Conservation (phyloP, 805 yeast species). For the Zygoascus biomembranicola region DNA sequence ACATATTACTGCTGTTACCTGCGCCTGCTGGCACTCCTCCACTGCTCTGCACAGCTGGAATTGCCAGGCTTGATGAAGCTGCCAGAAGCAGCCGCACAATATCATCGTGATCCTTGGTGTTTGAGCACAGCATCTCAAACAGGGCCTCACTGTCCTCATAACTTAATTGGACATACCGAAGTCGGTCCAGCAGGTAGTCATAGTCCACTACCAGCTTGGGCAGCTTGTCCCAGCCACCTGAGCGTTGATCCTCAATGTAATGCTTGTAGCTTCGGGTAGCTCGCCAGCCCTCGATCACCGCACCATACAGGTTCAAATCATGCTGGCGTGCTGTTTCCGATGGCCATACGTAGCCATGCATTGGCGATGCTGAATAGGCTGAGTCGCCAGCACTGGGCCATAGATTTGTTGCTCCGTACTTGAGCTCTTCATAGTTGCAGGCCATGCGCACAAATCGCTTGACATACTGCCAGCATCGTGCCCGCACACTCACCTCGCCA, state of each 20-base stretch:
- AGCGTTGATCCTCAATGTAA: conserved; percentile 18
- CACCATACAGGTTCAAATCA: conserved; percentile 19
- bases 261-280: conserved; percentile 19
- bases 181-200: conserved; percentile 23
- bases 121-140: conserved; percentile 18
- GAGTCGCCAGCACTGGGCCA: conserved; percentile 16
- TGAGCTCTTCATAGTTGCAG: conserved; percentile 20
- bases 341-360: conserved; percentile 28
- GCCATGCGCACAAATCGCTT: conserved; percentile 23
- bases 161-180: conserved; percentile 15
- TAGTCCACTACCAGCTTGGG: conserved; percentile 23
- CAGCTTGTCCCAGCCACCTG: conserved; percentile 13
- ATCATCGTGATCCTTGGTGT: conserved; percentile 22
- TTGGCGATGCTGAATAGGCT: conserved; percentile 17
- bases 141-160: conserved; percentile 21
- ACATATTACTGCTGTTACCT: neutral
- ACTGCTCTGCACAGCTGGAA: neutral
- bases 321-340: conserved; percentile 17
- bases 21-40: neutral
- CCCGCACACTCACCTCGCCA: conserved; percentile 24
- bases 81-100: conserved; percentile 22
- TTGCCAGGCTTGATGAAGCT: conserved; percentile 8
- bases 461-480: conserved; percentile 22
- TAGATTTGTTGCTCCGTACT: conserved; percentile 18
- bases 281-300: conserved; percentile 27